A percentile compares a stretch with the other conserved stretches of the same genome.
These are phyloP conservation scores for Calonectria montana DNA, from an alignment of 2,329 filamentous ascomycete genomes.

Conservation along the genomic window DNA sequence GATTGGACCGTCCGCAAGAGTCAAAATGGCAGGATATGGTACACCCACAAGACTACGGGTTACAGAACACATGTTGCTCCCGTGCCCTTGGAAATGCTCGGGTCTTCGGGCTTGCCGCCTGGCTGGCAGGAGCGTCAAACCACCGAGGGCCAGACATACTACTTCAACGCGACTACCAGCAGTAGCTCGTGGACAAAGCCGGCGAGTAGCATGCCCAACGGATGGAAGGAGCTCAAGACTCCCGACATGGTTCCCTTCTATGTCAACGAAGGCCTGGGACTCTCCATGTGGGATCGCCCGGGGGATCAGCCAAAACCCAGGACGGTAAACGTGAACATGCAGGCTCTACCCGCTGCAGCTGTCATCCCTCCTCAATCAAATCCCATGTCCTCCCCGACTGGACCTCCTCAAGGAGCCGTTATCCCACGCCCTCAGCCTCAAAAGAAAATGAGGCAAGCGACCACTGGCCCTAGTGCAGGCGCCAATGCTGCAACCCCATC, in stretches of 20 bases:
- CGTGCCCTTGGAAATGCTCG: constrained; percentile 16
- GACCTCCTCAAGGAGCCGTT: no score
- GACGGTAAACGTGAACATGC: not conserved
- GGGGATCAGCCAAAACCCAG: constrained; percentile 38
- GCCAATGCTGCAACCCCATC: not conserved
- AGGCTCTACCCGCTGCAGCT: not conserved
- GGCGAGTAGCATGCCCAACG: constrained; percentile 32
- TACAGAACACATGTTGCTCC: constrained; percentile 42
- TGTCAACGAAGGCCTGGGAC: constrained; percentile 38
- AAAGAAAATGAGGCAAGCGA: not conserved
- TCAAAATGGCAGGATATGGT: constrained; percentile 41
- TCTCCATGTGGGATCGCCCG: constrained; percentile 44
- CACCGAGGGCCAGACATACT: constrained; percentile 36
- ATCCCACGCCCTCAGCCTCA: not conserved
- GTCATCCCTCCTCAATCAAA: no score
- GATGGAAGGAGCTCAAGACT: constrained; percentile 42
- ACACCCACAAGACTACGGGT: constrained; percentile 39
- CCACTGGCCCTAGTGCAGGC: not conserved
- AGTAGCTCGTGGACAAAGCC: constrained; percentile 41
- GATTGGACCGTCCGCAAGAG: constrained; percentile 43
- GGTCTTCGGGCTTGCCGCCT: constrained; percentile 27
- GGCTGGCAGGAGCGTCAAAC: constrained; percentile 42
- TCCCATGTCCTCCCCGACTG: no score
- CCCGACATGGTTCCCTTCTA: constrained; percentile 43
- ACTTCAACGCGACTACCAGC: constrained; percentile 36